Evolutionary conservation across 73 alveolate genomes (phyloP), one percentile per base, ranked within the genome.

Genomic region (Paramecium sexaurelia): DNA sequence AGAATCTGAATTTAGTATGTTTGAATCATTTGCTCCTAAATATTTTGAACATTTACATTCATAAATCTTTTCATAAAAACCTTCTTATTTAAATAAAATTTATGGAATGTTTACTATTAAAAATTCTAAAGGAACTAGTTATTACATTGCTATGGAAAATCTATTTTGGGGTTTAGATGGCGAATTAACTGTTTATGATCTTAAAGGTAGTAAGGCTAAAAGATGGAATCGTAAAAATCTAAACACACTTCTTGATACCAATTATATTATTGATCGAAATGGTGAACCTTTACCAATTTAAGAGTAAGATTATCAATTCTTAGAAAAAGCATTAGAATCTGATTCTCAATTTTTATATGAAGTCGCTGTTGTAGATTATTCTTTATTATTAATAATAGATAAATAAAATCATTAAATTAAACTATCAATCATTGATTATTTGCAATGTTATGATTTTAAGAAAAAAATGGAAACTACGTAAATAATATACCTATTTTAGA

Each of bases 371-470:
- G 95, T 91, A 13, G 95, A 91, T 85, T 91, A 91, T 27, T 55
- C 91, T 20, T 57, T 91, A 8, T 84, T 91, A 6, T 55, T 85
- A 13, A 91, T 91, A 7, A 40, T 84, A 15, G 95, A 91, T 84
- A 85, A 84, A 20, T 3, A 84, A 43, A 84, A 83, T 24, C 57
- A 55, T 20, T n/a, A 15, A 11, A 36, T 91, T 9, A 67, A 91
- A 55, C 20, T 91, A 19, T 91, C 92, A 29, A 91, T 91, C n/a
- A 91, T 91, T n/a, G 95, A 91, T 56, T 91, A 83, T 55, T 91
- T 91, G 37, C 45, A 85, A 56, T 67, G 87, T 36, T 91, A 84
- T 24, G 75, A 61, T 17, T 41, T 91, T 1, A 32, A 10, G 36
- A 91, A 91, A 40, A 55, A 22, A 27, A 33, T 91, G 33, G 95